Conservation (phyloP, 2,329 filamentous ascomycete genomes). For the Colletotrichum sp. region DNA sequence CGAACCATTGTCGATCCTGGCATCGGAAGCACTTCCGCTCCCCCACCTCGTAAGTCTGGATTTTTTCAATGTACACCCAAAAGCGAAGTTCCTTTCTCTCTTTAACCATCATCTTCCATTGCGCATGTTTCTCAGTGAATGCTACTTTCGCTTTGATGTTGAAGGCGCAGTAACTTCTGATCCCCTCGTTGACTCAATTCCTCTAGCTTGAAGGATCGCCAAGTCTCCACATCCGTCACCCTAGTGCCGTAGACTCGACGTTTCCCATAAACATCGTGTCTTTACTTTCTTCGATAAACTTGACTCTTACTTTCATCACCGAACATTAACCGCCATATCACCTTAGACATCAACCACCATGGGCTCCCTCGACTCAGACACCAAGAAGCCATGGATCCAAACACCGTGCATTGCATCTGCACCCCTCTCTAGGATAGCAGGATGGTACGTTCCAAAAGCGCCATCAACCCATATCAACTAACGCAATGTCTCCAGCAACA, state of each 20-base stretch:
- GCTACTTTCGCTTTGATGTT: no score
- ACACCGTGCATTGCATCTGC: conserved; percentile 75
- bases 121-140: no score
- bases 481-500: conserved; percentile 55
- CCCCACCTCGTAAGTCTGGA: background rate
- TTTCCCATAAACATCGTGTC: background rate
- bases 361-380: conserved; percentile 44
- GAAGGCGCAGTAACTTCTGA: background rate
- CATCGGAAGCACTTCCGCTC: background rate
- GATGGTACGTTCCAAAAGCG: conserved; percentile 61
- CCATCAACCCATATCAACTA: conserved; percentile 21
- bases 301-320: background rate
- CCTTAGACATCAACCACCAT: conserved; percentile 31
- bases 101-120: background rate
- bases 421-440: conserved; percentile 70
- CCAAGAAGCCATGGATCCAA: conserved; percentile 67
- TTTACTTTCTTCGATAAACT: background rate
- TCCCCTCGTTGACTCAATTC: background rate
- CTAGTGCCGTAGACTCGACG: background rate
- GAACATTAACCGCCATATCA: background rate
- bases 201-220: background rate
- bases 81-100: background rate
- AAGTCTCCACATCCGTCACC: background rate
- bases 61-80: background rate
- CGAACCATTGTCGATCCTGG: background rate